These are phyloP conservation scores for Penicillium arizonense DNA, from an alignment of 495 filamentous ascomycete genomes.

Conservation along the genomic window DNA sequence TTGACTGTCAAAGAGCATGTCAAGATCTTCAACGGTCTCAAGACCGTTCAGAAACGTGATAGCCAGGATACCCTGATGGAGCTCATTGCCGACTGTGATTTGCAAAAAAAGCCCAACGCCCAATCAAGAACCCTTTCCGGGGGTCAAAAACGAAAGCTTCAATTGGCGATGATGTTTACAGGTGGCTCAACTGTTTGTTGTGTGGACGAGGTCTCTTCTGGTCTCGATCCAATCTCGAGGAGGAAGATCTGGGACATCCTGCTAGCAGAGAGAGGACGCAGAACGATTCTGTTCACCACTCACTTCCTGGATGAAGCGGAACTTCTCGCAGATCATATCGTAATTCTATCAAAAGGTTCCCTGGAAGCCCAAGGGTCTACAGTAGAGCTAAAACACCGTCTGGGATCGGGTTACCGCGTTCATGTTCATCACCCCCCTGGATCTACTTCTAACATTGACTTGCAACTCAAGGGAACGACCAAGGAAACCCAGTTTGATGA, in stretches of 20 bases:
- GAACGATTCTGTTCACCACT: slow-evolving; percentile 82
- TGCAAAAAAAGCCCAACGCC: slow-evolving; percentile 65
- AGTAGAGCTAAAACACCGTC: slow-evolving; percentile 66
- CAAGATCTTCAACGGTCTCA: slow-evolving; percentile 72
- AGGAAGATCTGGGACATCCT: slow-evolving; percentile 91
- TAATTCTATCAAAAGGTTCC: slow-evolving; percentile 70
- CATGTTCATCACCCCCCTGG: slow-evolving; percentile 58
- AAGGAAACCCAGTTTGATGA: slow-evolving; percentile 64
- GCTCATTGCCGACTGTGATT: slow-evolving; percentile 65
- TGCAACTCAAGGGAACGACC: slow-evolving; percentile 51
- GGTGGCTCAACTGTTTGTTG: slow-evolving; percentile 82
- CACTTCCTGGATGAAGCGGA: slow-evolving; percentile 83
- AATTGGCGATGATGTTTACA: slow-evolving; percentile 90
- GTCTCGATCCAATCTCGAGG: slow-evolving; percentile 76
- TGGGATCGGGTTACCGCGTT: slow-evolving; percentile 76
- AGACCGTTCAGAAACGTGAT: slow-evolving; percentile 54
- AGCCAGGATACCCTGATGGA: background rate
- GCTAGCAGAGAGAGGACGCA: slow-evolving; percentile 69
- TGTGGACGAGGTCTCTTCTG: slow-evolving; percentile 83
- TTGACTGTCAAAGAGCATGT: slow-evolving; percentile 82
- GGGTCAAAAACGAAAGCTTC: slow-evolving; percentile 87
- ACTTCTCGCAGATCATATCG: slow-evolving; percentile 73
- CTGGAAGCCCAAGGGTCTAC: slow-evolving; percentile 72
- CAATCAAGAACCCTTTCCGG: slow-evolving; percentile 71
- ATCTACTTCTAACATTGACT: slow-evolving; percentile 21